phyloP scores from a whole-genome alignment of 768 basidiomycete genomes.

The Lactarius vividus region DNA sequence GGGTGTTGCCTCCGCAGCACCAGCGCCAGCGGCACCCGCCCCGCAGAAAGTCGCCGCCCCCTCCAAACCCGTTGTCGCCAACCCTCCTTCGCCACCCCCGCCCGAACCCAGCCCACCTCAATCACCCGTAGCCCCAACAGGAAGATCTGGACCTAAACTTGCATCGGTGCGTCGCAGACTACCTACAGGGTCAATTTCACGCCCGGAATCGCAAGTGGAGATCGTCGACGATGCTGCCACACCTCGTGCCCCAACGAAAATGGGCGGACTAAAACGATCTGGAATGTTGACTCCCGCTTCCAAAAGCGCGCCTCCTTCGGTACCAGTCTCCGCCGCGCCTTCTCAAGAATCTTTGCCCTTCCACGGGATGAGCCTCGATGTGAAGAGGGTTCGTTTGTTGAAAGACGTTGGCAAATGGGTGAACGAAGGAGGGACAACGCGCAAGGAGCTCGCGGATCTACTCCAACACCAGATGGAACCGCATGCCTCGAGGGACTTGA shows the following conservation, averaged over 20 bases:
- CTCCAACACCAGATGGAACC: conserved; percentile 92
- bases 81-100: conserved; percentile 28
- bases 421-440: conserved; percentile 77
- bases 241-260: conserved; percentile 31
- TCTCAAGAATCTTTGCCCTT: conserved; percentile 39
- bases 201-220: conserved; percentile 47
- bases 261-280: conserved; percentile 43
- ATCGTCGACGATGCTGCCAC: conserved; percentile 36
- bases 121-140: conserved; percentile 39
- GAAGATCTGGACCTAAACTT: conserved; percentile 46
- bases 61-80: conserved; percentile 28
- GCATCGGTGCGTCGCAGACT: conserved; percentile 70
- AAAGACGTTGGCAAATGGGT: conserved; percentile 84
- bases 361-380: conserved; percentile 52
- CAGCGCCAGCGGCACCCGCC: conserved; percentile 29
- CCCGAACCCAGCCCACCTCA: conserved; percentile 43
- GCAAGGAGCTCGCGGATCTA: conserved; percentile 83
- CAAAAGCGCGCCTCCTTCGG: conserved; percentile 35
- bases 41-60: conserved; percentile 26
- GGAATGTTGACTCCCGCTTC: conserved; percentile 34
- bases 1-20: conserved; percentile 24
- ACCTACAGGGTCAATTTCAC: conserved; percentile 53
- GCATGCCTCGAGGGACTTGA: conserved; percentile 70
- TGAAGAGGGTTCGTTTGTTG: conserved; percentile 61
- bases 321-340: conserved; percentile 36